phyloP scores from a whole-genome alignment of 2,329 filamentous ascomycete species.

The Ascochyta rabiei region DNA sequence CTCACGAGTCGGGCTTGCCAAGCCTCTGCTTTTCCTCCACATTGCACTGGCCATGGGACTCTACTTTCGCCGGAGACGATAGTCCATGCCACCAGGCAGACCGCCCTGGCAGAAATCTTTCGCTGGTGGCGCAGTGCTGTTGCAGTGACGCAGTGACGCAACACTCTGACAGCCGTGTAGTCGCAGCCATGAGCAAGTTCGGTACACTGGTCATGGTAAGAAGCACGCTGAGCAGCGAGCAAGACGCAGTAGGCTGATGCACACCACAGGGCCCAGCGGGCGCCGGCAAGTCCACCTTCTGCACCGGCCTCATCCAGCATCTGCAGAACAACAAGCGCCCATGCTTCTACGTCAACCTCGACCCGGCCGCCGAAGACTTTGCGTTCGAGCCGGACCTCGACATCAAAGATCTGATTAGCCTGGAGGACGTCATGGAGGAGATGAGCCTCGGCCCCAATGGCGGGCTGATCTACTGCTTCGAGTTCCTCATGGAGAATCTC shows the following conservation, averaged over 20 bases:
- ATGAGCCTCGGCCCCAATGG: conserved; percentile 89
- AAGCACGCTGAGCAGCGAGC: no score
- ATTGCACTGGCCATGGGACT: no score
- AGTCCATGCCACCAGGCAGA: not conserved
- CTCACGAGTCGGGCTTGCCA: no score
- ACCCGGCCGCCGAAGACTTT: conserved; percentile 93
- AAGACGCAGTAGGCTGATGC: not conserved
- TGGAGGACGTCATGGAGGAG: conserved; percentile 97
- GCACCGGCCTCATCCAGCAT: conserved; percentile 89
- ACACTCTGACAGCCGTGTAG: not conserved
- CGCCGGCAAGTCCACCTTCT: conserved; percentile 97
- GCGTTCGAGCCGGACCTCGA: conserved; percentile 90
- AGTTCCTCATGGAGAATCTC: conserved; percentile 92
- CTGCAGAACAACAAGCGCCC: conserved; percentile 89
- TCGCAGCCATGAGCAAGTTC: conserved; percentile 80
- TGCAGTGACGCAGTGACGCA: conserved; percentile 18
- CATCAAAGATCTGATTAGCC: conserved; percentile 91
- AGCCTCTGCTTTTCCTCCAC: no score
- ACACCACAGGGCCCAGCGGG: conserved; percentile 74
- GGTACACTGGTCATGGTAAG: conserved; percentile 85
- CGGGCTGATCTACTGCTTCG: conserved; percentile 94
- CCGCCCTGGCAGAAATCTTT: conserved; percentile 15
- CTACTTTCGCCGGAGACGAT: no score
- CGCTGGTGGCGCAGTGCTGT: not conserved
- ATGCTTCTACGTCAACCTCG: conserved; percentile 97